Base-by-base conservation (phyloP, 768 basidiomycete species). In the Mycena albidolilacea region DNA sequence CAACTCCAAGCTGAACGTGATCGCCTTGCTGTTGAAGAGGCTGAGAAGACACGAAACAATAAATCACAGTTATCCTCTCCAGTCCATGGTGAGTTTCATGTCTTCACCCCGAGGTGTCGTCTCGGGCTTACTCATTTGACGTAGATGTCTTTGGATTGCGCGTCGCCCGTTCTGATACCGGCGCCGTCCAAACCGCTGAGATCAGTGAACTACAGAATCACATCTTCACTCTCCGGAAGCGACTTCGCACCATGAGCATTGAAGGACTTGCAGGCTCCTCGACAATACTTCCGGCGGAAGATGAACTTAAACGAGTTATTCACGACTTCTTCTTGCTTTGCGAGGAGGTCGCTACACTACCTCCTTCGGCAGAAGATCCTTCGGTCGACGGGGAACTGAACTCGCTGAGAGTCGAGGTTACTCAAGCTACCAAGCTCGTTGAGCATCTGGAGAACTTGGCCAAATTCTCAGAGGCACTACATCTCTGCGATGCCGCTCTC, bases 401-500 rank as follows among this genome's bases (percentile, higher is more conserved):
- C 46, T 91, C 91, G 3, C 81, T 96, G 59, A 86, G 82, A 67
- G 80, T 79, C 35, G 94, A 96, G 69, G 70, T 94, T n/a, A 84
- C 87, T 30, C 84, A 80, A 41, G 87, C 90, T 48, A 79, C 81
- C 55, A 82, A 84, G 3, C 78, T 90, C 58, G 80, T 94, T 77
- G 82, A 85, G 41, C 86, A 85, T 55, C 79, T 95, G 35, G 82
- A 87, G 64, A 82, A 81, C 46, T 82, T 97, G n/a, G 88, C 87
- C 11, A 82, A 84, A n/a, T 82, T 96, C 60, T 81, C 85, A 7
- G 81, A 85, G 23, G 78, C 84, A 44, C 80, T 92, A 10, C 85
- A 85, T 37, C 78, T 79, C 21, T 95, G 94, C 75, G 95, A 97
- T 79, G 83, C 85, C n/a, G 89, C 91, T 23, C 85, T 96, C 55